Conservation (phyloP, 768 basidiomycete species). For the Xerocomus spinulosus region DNA sequence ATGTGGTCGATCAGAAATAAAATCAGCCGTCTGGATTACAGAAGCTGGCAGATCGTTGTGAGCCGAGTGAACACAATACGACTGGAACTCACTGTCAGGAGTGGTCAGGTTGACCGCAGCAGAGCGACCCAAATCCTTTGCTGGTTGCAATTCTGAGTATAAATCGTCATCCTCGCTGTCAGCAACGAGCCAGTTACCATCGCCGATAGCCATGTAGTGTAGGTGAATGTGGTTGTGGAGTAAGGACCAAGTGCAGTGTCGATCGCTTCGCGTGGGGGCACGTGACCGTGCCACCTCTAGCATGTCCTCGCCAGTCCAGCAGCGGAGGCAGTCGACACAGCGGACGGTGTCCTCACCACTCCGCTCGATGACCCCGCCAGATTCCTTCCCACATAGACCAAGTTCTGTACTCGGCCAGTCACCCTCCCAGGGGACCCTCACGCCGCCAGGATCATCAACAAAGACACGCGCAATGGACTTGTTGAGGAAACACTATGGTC, state of each 20-base stretch:
- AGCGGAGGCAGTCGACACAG: constrained; percentile 24
- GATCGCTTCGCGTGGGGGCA: constrained; percentile 10
- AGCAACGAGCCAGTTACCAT: constrained; percentile 42
- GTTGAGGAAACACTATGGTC: constrained; percentile 81
- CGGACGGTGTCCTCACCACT: constrained; percentile 43
- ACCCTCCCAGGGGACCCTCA: constrained; percentile 20
- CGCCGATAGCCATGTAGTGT: constrained; percentile 6
- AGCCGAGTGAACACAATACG: background rate
- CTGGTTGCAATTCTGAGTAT: background rate
- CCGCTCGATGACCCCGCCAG: constrained; percentile 37
- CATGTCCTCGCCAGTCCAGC: constrained; percentile 11
- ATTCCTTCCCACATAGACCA: constrained; percentile 14
- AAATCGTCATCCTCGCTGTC: constrained; percentile 43
- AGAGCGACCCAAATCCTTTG: background rate
- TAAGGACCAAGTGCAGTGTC: background rate
- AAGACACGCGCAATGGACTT: constrained; percentile 70
- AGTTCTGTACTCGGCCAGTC: constrained; percentile 17
- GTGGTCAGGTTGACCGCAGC: background rate
- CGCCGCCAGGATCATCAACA: constrained; percentile 29
- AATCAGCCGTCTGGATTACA: constrained; percentile 17
- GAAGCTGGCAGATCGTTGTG: constrained; percentile 7
- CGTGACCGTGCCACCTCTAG: constrained; percentile 25
- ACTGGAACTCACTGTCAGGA: constrained; percentile 9
- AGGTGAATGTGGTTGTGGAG: constrained; percentile 1
- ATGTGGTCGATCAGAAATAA: constrained; percentile 10